Evolutionary conservation across 352 stramenopile genomes (phyloP).

Genomic region (Globisporangium paddicum): DNA sequence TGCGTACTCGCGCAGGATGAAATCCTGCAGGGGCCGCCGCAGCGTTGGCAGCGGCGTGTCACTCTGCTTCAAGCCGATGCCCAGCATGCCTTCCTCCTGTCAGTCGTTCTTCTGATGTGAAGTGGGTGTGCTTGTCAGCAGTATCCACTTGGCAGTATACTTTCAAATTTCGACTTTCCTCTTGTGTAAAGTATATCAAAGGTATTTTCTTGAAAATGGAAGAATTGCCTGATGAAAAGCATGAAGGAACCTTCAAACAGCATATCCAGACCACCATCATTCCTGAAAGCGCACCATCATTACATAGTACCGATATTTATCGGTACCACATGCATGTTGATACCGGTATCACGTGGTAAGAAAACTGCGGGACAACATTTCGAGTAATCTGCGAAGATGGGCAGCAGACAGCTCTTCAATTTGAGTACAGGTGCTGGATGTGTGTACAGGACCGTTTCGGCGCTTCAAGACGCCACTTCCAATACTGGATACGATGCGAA

Average conservation of each 20-base stretch:
- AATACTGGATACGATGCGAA: no score
- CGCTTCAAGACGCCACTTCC: no score
- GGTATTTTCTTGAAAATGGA: background rate
- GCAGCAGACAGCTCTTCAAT: background rate
- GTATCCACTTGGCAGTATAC: background rate
- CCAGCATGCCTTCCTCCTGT: conserved; percentile 44
- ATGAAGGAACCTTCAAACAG: background rate
- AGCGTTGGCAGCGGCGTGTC: conserved; percentile 38
- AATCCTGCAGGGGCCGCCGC: conserved; percentile 52
- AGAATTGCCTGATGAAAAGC: background rate
- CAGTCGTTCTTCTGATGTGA: background rate
- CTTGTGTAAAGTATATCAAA: background rate
- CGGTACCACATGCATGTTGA: background rate
- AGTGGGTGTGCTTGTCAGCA: background rate
- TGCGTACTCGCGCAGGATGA: conserved; percentile 66
- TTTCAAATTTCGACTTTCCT: background rate
- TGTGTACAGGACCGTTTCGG: background rate
- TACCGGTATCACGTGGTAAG: background rate
- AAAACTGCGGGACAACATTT: background rate
- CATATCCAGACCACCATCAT: background rate
- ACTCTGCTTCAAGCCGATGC: conserved; percentile 74
- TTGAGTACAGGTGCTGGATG: background rate
- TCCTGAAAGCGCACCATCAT: background rate
- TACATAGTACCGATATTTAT: background rate
- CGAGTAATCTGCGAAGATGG: background rate